Conservation (phyloP, 768 basidiomycete genomes). For the Naganishia vishniacii region DNA sequence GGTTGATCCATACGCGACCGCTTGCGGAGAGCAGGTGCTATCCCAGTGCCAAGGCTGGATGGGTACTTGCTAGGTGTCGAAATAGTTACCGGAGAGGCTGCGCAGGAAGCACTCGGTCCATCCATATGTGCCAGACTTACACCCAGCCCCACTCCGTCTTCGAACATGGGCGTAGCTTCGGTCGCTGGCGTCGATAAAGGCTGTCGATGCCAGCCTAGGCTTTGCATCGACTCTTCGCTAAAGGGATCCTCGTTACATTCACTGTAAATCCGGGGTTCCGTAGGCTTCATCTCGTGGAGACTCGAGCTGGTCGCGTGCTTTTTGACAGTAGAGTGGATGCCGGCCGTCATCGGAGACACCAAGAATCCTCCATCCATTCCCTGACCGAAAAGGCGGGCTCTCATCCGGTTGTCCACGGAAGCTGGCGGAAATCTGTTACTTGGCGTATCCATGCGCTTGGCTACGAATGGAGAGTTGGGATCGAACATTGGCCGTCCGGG, state of each 20-base stretch:
- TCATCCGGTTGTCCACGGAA: slow-evolving; percentile 33
- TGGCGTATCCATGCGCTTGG: slow-evolving; percentile 4
- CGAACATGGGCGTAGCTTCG: slow-evolving; percentile 5
- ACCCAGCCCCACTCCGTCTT: background rate
- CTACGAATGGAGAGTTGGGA: slow-evolving; percentile 34
- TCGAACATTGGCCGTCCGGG: slow-evolving; percentile 28
- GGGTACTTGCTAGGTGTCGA: slow-evolving; percentile 22
- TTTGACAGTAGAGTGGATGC: slow-evolving; percentile 3
- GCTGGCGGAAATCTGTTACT: slow-evolving; percentile 16
- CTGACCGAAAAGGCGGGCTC: slow-evolving; percentile 37
- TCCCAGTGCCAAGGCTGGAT: background rate
- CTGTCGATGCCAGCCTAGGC: slow-evolving; percentile 4
- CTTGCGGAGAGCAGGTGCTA: background rate
- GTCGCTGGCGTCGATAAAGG: slow-evolving; percentile 1
- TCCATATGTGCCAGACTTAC: background rate
- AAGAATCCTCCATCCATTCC: slow-evolving; percentile 40
- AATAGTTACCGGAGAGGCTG: slow-evolving; percentile 5
- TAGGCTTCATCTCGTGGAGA: background rate
- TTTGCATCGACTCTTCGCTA: slow-evolving; percentile 11
- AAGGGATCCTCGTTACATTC: slow-evolving; percentile 15
- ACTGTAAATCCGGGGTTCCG: slow-evolving; percentile 11
- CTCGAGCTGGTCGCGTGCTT: slow-evolving; percentile 1
- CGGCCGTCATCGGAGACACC: slow-evolving; percentile 31
- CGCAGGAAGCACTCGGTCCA: background rate
- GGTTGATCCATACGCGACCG: background rate